Evolutionary conservation across 1,139 yeast species (phyloP).

Genomic region (Hyphopichia pseudoburtonii): DNA sequence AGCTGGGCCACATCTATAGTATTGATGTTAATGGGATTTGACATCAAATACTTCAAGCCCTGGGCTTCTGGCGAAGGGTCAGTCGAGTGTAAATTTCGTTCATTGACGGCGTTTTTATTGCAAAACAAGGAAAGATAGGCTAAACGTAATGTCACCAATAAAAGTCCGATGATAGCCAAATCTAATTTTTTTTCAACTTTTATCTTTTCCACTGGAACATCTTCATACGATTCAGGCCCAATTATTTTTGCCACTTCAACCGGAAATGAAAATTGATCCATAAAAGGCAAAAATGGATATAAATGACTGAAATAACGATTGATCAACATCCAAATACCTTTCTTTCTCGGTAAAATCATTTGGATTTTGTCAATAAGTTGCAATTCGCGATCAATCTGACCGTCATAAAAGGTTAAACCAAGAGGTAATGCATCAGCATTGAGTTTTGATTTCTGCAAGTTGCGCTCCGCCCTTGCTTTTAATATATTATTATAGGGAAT

Average conservation of each 20-base stretch:
- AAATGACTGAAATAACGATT: constrained; percentile 28
- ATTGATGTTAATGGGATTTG: constrained; percentile 32
- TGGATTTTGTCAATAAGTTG: constrained; percentile 32
- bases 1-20: constrained; percentile 34
- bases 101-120: constrained; percentile 30
- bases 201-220: constrained; percentile 16
- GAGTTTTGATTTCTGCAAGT: constrained; percentile 13
- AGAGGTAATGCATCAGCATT: constrained; percentile 22
- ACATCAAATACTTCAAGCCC: constrained; percentile 24
- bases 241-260: constrained; percentile 19
- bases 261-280: constrained; percentile 31
- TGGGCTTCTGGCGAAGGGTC: constrained; percentile 23
- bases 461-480: constrained; percentile 18
- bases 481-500: constrained; percentile 32
- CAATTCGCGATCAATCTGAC: constrained; percentile 29
- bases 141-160: constrained; percentile 27
- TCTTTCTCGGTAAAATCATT: constrained; percentile 30
- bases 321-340: constrained; percentile 33
- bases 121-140: constrained; percentile 33
- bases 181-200: constrained; percentile 29
- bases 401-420: constrained; percentile 31
- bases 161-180: constrained; percentile 32
- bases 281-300: constrained; percentile 38
- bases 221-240: constrained; percentile 19
- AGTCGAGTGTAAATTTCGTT: constrained; percentile 20